These are phyloP conservation scores for Rhodotorula sp. DNA, from an alignment of 1,284 basidiomycete species.

Conservation along the genomic window DNA sequence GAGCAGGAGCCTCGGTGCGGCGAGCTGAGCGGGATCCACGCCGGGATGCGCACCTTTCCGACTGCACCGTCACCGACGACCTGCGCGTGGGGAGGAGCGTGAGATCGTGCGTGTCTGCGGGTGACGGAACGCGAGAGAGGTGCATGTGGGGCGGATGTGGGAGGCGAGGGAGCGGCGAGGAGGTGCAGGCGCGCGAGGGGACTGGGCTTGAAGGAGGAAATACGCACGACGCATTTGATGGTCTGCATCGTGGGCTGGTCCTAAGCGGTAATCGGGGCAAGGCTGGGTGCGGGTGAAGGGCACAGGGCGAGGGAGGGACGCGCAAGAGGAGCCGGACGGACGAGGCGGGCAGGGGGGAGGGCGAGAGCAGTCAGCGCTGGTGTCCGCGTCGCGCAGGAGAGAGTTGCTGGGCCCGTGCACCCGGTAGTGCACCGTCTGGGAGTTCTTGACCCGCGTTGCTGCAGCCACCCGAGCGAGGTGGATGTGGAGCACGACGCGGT, in stretches of 20 bases:
- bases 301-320: background rate
- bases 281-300: background rate
- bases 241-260: constrained; percentile 75
- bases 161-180: too few relatives aligned
- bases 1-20: background rate
- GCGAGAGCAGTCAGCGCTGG: constrained; percentile 1
- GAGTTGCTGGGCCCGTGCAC: too few relatives aligned
- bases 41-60: constrained; percentile 77
- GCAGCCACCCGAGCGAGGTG: background rate
- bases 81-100: background rate
- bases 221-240: constrained; percentile 78
- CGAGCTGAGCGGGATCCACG: constrained; percentile 1
- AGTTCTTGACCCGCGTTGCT: too few relatives aligned
- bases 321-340: background rate
- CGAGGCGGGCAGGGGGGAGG: background rate
- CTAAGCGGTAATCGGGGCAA: background rate
- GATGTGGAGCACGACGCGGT: too few relatives aligned
- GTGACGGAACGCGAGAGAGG: too few relatives aligned
- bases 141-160: background rate
- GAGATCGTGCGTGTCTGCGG: background rate
- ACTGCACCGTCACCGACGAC: constrained; percentile 99
- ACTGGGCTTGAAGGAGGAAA: background rate
- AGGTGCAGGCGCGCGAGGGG: background rate
- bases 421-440: too few relatives aligned
- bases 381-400: background rate